Conservation (phyloP, 352 stramenopile genomes). For the Phytopythium vexans region DNA sequence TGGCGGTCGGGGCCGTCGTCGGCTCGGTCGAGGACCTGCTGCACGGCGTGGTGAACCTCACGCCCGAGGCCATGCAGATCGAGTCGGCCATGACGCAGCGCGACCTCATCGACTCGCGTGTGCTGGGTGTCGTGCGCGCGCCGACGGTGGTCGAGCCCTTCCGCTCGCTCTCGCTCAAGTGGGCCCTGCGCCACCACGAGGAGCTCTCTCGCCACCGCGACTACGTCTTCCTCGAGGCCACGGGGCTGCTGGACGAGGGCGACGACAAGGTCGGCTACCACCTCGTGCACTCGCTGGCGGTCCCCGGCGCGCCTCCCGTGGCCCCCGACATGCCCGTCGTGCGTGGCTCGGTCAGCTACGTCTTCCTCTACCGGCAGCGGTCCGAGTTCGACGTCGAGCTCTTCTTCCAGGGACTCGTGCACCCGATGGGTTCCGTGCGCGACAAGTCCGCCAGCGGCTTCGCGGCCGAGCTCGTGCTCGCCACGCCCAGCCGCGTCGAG, state of each 20-base stretch:
- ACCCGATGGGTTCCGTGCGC: conserved; percentile 44
- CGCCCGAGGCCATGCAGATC: conserved; percentile 57
- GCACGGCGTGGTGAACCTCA: conserved; percentile 52
- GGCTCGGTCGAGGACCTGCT: conserved; percentile 47
- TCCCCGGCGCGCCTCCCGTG: conserved; percentile 46
- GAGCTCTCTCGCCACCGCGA: conserved; percentile 57
- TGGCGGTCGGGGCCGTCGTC: conserved; percentile 33
- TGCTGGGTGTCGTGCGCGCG: conserved; percentile 45
- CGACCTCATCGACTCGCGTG: conserved; percentile 50
- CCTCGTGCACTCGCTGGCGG: conserved; percentile 54
- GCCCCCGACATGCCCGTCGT: conserved; percentile 67
- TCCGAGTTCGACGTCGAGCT: conserved; percentile 38
- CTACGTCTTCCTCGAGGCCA: conserved; percentile 65
- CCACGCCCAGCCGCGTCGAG: conserved; percentile 35
- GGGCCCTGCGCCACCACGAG: conserved; percentile 51
- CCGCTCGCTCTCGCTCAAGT: conserved; percentile 61
- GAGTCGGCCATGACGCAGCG: conserved; percentile 39
- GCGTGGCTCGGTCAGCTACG: conserved; percentile 52
- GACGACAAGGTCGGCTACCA: conserved; percentile 53
- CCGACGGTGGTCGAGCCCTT: conserved; percentile 49
- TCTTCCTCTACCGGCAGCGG: conserved; percentile 42
- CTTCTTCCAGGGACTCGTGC: conserved; percentile 49
- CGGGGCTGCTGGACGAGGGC: conserved; percentile 20
- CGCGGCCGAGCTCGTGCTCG: conserved; percentile 41
- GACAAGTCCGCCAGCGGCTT: conserved; percentile 43